Evolutionary conservation across 208 protist genomes (phyloP), one percentile per base, ranked within the genome.

Genomic region (Trypanosoma melophagium): DNA sequence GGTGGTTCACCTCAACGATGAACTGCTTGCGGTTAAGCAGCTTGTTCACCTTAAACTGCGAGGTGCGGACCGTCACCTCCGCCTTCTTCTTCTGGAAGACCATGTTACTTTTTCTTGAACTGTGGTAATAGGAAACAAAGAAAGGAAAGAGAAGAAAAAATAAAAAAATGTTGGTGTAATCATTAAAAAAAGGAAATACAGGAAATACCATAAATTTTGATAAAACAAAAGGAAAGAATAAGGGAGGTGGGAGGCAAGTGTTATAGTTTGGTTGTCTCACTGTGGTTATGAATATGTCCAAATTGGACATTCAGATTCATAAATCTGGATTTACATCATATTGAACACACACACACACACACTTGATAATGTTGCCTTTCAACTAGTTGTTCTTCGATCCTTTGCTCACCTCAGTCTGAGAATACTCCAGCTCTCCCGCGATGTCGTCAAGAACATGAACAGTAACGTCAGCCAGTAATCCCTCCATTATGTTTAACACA

Each of bases 41-140:
- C 71, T 98, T 98, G 97, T 99, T 99, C 78, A 97, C 97, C 86
- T 99, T 97, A 89, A 99, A 99, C 86, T 99, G 98, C 68, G 97
- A 92, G 65, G 97, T 99, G 68, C 90, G 87, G 74, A 98, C 79
- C 28, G 85, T 86, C 72, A 96, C 79, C 78, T 96, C 88, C 45
- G 91, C 86, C 83, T 93, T 96, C 84, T 93, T 93, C 90, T 96
- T 96, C 83, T 96, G 90, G 71, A 86, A 93, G 71, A 88, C 87
- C 90, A 96, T 96, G 60, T 47, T 35, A 35, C 28, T 52, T 69
- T 74, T 81, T 69, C 80, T 77, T 77, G 74, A 47, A 47, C 42
- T 47, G 42, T n/a, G 3, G 19, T 21, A 47, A 65, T 24, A 50
- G 62, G 47, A 25, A 5, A 7, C 50, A 53, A 40, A 47, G 45